phyloP scores from a whole-genome alignment of 192 early-diverging fungal genomes.

The Mortierella antarctica region DNA sequence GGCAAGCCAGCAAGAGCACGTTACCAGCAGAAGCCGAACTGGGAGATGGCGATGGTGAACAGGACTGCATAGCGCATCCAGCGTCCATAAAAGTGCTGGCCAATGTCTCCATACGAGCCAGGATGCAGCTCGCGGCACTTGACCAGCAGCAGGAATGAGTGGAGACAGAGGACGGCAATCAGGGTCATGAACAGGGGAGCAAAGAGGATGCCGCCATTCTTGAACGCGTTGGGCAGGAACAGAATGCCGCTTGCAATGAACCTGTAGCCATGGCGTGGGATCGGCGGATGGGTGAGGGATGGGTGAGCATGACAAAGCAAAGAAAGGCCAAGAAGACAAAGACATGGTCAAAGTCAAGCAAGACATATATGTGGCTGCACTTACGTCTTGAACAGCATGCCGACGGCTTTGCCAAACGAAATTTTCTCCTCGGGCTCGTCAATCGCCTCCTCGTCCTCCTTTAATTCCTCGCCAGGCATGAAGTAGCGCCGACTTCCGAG shows the following conservation, averaged over 20 bases:
- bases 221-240: slow-evolving; percentile 79
- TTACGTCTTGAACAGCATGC: slow-evolving; percentile 69
- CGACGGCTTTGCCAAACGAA: slow-evolving; percentile 55
- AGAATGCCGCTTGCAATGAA: slow-evolving; percentile 83
- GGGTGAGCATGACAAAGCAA: neutral
- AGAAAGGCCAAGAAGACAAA: neutral
- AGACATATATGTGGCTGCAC: neutral
- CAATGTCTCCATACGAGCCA: slow-evolving; percentile 81
- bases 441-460: slow-evolving; percentile 38
- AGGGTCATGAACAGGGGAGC: slow-evolving; percentile 69
- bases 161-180: slow-evolving; percentile 70
- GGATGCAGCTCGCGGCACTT: slow-evolving; percentile 70
- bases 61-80: slow-evolving; percentile 74
- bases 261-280: neutral
- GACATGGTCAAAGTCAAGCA: neutral
- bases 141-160: slow-evolving; percentile 73
- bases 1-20: slow-evolving; percentile 5
- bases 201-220: slow-evolving; percentile 78
- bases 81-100: slow-evolving; percentile 69
- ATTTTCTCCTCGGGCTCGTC: slow-evolving; percentile 45
- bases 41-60: slow-evolving; percentile 76
- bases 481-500: slow-evolving; percentile 16
- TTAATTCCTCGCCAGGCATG: slow-evolving; percentile 17
- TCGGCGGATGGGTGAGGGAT: neutral
- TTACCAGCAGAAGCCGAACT: slow-evolving; percentile 88